Base-by-base conservation (phyloP, 768 basidiomycete species). In the Kwoniella bestiolae region DNA sequence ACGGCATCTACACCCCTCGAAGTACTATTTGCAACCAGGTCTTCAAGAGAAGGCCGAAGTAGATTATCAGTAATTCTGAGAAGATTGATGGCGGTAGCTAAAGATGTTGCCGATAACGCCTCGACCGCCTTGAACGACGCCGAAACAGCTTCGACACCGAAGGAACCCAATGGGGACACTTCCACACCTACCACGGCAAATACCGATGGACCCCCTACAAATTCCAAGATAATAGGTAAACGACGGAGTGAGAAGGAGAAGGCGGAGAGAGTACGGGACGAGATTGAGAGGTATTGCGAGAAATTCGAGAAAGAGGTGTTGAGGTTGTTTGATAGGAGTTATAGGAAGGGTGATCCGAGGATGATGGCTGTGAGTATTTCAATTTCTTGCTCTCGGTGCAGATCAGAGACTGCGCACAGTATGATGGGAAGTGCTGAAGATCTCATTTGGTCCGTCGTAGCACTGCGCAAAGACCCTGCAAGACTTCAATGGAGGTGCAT, bases 221-320 rank as follows among this genome's bases (percentile, higher is more conserved):
- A 41, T 31, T 87, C 90, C 35, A 85, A 86, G 68, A 88, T 91
- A 69, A 82, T 90, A 4, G 89, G 86, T 75, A 86, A 84, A 72
- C 83, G 86, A 50, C 77, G 84, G 8, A 91, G 90, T 0, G 90
- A 92, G 65, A 81, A 89, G 56, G 87, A 88, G 73, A 90, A 89
- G 85, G 92, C 78, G 14, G 78, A 78, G 31, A 71, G 73, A 90
- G 93, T 94, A 2, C 85, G 91, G 67, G 94, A 96, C 79, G 89
- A 85, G 63, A 93, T 99, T 65, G 95, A 98, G 74, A 91, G 90
- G 78, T 98, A 97, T 73, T 96, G 96, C 83, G 96, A 99, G 83
- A 92, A 90, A 80, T 98, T 98, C 70, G 96, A 99, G 82, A 98
- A 95, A 83, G 95, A 98, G 77, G 95, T 97, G 88, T 86, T 99